These are phyloP conservation scores for Pharnaceum exiguum DNA, from an alignment of 148 eudicot species.

Conservation along the genomic window DNA sequence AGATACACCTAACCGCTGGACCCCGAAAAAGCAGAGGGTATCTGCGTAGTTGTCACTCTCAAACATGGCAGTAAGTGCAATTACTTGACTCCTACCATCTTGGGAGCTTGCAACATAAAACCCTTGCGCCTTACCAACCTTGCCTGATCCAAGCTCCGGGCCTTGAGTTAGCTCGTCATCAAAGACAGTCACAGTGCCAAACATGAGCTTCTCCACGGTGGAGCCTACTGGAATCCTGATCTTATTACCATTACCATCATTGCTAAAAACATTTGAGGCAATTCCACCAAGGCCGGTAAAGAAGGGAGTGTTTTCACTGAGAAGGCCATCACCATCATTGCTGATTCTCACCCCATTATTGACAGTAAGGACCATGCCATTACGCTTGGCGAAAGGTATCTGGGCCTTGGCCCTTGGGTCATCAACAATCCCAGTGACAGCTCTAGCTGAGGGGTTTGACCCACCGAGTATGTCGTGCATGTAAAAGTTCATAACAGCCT, in stretches of 20 bases:
- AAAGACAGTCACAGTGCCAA: constrained; percentile 57
- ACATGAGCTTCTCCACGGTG: constrained; percentile 51
- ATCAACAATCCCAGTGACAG: constrained; percentile 60
- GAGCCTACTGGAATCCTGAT: constrained; percentile 37
- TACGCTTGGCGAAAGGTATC: constrained; percentile 74
- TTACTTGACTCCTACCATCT: constrained; percentile 47
- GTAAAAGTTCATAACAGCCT: constrained; percentile 47
- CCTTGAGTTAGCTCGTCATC: constrained; percentile 65
- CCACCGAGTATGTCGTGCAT: constrained; percentile 87
- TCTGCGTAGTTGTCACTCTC: constrained; percentile 39
- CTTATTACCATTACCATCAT: constrained; percentile 28
- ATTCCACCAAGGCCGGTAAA: constrained; percentile 67
- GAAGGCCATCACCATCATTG: constrained; percentile 34
- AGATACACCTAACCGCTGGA: constrained; percentile 31
- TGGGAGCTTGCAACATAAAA: constrained; percentile 44
- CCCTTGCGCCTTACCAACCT: constrained; percentile 58
- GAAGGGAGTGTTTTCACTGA: constrained; percentile 65
- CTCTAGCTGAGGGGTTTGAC: constrained; percentile 60
- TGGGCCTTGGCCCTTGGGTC: constrained; percentile 59
- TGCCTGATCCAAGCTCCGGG: constrained; percentile 40
- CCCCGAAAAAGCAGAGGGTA: constrained; percentile 52
- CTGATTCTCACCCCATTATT: constrained; percentile 41
- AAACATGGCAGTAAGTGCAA: constrained; percentile 55
- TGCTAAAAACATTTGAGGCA: constrained; percentile 35
- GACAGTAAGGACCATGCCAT: constrained; percentile 46